Evolutionary conservation across 768 basidiomycete genomes (phyloP), one percentile per base, ranked within the genome.

Genomic region (Calocera cornea): DNA sequence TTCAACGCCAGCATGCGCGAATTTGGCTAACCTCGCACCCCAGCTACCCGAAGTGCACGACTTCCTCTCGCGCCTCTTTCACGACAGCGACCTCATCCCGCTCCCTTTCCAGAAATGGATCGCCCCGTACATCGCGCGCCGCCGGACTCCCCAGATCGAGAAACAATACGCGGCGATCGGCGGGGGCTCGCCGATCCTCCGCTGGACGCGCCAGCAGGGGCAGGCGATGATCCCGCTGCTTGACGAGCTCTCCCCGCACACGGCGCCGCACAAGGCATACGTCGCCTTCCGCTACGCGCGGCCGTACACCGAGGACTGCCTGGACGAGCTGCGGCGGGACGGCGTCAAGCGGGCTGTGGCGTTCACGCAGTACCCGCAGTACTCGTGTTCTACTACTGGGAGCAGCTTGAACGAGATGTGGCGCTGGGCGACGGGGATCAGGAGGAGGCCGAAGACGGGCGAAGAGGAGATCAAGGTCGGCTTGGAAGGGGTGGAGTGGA

Each of bases 301-400:
- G 44, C 97, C 95, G 2, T 79, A 98, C 67, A 97, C 94, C 31
- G 86, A 88, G 72, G 86, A 87, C 73, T 88, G 90, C 31, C 83
- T 92, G 12, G 82, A 80, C 66, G 86, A 91, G 76, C 87, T 99
- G 88, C 86, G 86, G 78, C 83, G 80, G 65, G 97, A 98, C 74
- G 93, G 95, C 24, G 92, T 99, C 34, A 88, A 83, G 76, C 81
- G 95, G 70, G 97, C 95, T 0, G 80, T 99, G 31, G 97, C 95
- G 22, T 99, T 99, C 79, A 92, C 92, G 1, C 97, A 99, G 77
- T 99, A 99, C 76, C 97, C 97, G 0, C 97, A 99, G 76, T 99
- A 99, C 77, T 91, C 89, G 73, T 99, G 97, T 77, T 95, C 92
- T 69, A 99, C 97, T 12, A 98, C 97, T 0, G 97, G 97, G 64